phyloP scores from a whole-genome alignment of 192 early-diverging fungal species.

The Rhizoclosmatium sp. region DNA sequence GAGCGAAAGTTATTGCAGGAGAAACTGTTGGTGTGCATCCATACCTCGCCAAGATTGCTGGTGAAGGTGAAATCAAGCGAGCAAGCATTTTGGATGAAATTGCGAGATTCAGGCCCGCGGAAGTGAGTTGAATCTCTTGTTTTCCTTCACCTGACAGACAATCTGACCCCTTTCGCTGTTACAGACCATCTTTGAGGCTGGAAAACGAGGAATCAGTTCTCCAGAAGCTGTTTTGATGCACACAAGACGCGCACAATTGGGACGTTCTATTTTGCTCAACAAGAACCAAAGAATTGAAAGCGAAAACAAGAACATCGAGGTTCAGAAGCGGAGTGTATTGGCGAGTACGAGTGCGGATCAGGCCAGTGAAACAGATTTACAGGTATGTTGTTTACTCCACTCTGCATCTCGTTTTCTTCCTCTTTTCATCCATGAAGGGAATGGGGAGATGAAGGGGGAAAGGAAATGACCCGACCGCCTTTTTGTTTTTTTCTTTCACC shows the following conservation, averaged over 20 bases:
- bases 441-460: too few species aligned
- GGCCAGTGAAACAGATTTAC: constrained; percentile 24
- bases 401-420: not conserved
- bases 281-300: constrained; percentile 60
- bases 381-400: constrained; percentile 23
- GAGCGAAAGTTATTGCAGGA: constrained; percentile 85
- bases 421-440: not conserved
- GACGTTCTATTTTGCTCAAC: constrained; percentile 62
- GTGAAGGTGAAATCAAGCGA: constrained; percentile 20
- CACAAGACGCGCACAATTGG: constrained; percentile 47
- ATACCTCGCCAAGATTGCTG: constrained; percentile 56
- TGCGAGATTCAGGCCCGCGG: constrained; percentile 37
- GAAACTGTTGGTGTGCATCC: constrained; percentile 79
- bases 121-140: constrained; percentile 43
- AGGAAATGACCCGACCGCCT: not conserved
- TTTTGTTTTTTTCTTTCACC: not conserved
- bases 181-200: constrained; percentile 94
- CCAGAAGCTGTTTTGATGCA: constrained; percentile 64
- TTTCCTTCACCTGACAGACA: not conserved
- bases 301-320: constrained; percentile 44
- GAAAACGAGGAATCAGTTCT: constrained; percentile 82
- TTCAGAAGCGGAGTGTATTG: constrained; percentile 18
- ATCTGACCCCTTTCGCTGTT: not conserved
- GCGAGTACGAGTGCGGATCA: constrained; percentile 24
- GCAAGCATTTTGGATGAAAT: constrained; percentile 36